These are phyloP conservation scores for Powellomyces hirtus DNA, from an alignment of 192 early-diverging fungal genomes.

Conservation along the genomic window DNA sequence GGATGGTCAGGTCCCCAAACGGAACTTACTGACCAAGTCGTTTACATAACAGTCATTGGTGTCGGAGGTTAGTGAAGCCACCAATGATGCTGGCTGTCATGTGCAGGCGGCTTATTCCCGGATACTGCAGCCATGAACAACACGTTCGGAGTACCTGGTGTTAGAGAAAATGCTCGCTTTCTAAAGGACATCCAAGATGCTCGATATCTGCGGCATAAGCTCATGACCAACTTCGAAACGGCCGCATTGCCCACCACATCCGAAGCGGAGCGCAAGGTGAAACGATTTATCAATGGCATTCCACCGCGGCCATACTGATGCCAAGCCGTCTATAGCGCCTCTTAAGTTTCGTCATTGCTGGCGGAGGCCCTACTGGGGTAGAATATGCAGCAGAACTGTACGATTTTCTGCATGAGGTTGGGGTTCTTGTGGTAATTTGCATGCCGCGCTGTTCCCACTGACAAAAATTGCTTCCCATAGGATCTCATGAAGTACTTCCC, in stretches of 20 bases:
- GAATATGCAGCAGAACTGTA: constrained; percentile 63
- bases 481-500: constrained; percentile 59
- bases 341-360: constrained; percentile 70
- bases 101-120: not conserved
- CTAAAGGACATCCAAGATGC: constrained; percentile 70
- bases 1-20: not conserved
- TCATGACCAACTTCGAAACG: constrained; percentile 66
- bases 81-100: not conserved
- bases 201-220: constrained; percentile 50
- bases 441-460: too few species aligned
- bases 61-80: too few species aligned
- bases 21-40: not conserved
- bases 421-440: too few species aligned
- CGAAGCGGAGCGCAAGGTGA: constrained; percentile 52
- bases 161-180: constrained; percentile 58
- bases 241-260: constrained; percentile 61
- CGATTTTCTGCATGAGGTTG: constrained; percentile 53
- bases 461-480: too few species aligned
- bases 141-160: constrained; percentile 64
- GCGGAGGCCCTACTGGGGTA: constrained; percentile 71
- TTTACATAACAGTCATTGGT: constrained; percentile 11
- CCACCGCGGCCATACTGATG: too few species aligned
- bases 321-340: constrained; percentile 44
- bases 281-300: too few species aligned
- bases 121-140: constrained; percentile 41